phyloP scores from a whole-genome alignment of 192 early-diverging fungal genomes.

The Mortierella antarctica region DNA sequence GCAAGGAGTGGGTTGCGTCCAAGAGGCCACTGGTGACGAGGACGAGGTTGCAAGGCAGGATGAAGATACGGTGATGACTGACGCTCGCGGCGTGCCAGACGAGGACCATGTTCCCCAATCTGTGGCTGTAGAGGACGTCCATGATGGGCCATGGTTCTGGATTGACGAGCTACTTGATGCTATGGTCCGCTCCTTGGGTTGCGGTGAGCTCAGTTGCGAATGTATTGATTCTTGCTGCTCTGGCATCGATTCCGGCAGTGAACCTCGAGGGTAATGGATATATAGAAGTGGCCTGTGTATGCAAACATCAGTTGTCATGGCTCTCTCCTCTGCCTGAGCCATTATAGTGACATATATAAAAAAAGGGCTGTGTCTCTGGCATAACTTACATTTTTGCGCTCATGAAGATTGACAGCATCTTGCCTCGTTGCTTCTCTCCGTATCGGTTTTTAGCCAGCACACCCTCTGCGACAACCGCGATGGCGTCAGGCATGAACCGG shows the following conservation, averaged over 20 bases:
- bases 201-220: background rate
- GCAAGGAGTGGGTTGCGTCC: background rate
- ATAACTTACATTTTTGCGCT: conserved; percentile 33
- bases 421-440: conserved; percentile 69
- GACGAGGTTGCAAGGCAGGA: background rate
- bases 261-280: conserved; percentile 31
- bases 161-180: background rate
- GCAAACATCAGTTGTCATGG: background rate
- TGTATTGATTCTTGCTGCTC: conserved; percentile 1
- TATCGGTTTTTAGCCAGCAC: conserved; percentile 67
- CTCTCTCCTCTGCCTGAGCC: background rate
- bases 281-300: conserved; percentile 26
- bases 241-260: conserved; percentile 17
- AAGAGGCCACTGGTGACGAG: background rate
- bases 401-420: conserved; percentile 44
- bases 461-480: conserved; percentile 66
- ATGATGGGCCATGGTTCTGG: background rate
- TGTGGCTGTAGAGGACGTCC: too few relatives aligned
- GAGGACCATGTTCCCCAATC: too few relatives aligned
- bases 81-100: too few relatives aligned
- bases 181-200: background rate
- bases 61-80: too few relatives aligned
- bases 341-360: background rate
- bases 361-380: background rate
- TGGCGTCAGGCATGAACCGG: conserved; percentile 72